Conservation (phyloP, 148 eudicot species). For the Nepenthes gracilis region DNA sequence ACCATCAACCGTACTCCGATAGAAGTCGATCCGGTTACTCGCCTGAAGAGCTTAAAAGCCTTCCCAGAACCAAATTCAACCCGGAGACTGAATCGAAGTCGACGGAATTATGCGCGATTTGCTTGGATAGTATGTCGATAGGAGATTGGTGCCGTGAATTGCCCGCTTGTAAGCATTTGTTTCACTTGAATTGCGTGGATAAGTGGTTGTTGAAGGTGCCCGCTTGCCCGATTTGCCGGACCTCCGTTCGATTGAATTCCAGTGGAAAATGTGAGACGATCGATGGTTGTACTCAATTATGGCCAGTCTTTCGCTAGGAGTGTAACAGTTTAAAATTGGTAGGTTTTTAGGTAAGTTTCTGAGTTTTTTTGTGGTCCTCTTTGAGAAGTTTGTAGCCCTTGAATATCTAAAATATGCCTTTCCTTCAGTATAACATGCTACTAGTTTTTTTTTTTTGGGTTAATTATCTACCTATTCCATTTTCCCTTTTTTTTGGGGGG, state of each 20-base stretch:
- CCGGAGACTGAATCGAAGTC: background rate
- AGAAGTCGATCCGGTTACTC: slow-evolving; percentile 15
- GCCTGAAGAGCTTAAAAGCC: slow-evolving; percentile 9
- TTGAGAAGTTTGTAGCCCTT: too few species aligned
- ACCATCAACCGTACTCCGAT: slow-evolving; percentile 11
- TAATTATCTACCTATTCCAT: too few species aligned
- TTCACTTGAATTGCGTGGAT: slow-evolving; percentile 55
- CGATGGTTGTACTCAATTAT: too few species aligned
- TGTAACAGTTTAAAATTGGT: too few species aligned
- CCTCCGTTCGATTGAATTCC: slow-evolving; percentile 24
- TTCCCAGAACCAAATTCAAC: slow-evolving; percentile 15
- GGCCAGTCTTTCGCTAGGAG: too few species aligned
- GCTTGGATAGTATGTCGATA: slow-evolving; percentile 37
- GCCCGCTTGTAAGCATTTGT: slow-evolving; percentile 49
- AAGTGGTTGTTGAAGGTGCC: slow-evolving; percentile 43
- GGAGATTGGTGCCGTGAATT: slow-evolving; percentile 44
- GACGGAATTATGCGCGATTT: slow-evolving; percentile 40
- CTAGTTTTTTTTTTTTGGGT: too few species aligned
- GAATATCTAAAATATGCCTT: too few species aligned
- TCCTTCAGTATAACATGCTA: too few species aligned
- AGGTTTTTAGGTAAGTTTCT: too few species aligned
- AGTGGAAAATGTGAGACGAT: too few species aligned
- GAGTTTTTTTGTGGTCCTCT: too few species aligned
- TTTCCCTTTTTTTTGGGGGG: too few species aligned
- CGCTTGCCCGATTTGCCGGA: slow-evolving; percentile 67